Percentiles rank a stretch among this genome's conserved stretches.
Conservation (phyloP, 257 asterid species). For the Scutellaria galericulata region DNA sequence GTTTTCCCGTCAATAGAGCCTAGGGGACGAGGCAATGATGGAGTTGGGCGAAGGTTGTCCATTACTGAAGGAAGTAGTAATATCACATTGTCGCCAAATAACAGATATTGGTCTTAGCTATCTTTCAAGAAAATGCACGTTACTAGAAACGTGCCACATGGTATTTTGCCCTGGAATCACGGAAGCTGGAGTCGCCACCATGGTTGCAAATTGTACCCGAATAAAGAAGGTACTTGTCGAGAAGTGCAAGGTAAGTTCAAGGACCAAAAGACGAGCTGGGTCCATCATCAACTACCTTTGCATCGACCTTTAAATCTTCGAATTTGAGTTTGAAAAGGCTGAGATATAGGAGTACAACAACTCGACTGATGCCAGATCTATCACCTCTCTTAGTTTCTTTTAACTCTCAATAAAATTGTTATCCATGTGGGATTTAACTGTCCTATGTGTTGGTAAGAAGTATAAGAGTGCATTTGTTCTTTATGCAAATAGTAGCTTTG, state of each 20-base stretch:
- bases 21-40: constrained; percentile 73
- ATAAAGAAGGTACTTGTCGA: constrained; percentile 77
- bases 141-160: constrained; percentile 79
- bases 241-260: constrained; percentile 73
- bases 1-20: constrained; percentile 46
- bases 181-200: constrained; percentile 68
- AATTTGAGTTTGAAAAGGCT: neutral
- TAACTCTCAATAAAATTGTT: neutral
- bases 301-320: constrained; percentile 62
- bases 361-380: neutral
- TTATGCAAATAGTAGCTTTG: neutral
- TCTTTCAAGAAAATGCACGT: constrained; percentile 58
- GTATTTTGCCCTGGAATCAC: constrained; percentile 80
- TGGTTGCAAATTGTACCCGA: constrained; percentile 62
- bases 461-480: neutral
- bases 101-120: constrained; percentile 68
- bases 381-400: constrained; percentile 1
- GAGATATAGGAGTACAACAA: neutral
- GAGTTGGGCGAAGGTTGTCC: constrained; percentile 85
- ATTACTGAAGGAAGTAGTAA: constrained; percentile 66
- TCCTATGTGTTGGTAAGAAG: neutral
- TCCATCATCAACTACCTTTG: constrained; percentile 77
- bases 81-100: constrained; percentile 85
- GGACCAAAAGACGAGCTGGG: constrained; percentile 86
- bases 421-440: neutral